Conservation (phyloP, 441 rosid species). For the Mallotus japonicus region DNA sequence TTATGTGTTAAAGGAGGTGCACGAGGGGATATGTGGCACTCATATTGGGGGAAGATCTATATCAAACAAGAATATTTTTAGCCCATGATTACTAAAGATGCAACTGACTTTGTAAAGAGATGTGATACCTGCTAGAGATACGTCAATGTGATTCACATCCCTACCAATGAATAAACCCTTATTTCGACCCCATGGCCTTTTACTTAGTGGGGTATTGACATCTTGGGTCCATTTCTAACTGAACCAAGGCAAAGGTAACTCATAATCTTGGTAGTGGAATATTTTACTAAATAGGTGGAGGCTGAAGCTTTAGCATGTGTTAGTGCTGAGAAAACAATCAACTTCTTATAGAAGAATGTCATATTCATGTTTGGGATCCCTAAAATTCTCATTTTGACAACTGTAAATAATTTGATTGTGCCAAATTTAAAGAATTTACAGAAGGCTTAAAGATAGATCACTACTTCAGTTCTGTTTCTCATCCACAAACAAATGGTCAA, state of each 20-base stretch:
- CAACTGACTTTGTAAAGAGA: not conserved
- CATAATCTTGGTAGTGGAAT: not conserved
- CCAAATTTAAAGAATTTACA: too few species aligned
- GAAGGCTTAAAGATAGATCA: too few species aligned
- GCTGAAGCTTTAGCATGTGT: not conserved
- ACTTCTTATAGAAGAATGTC: not conserved
- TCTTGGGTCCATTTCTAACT: not conserved
- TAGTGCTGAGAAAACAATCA: not conserved
- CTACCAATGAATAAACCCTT: too few species aligned
- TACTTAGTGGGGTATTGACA: not conserved
- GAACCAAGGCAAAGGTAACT: too few species aligned
- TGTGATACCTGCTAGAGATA: not conserved
- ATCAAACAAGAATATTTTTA: not conserved
- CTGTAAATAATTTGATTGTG: not conserved
- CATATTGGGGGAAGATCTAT: too few species aligned
- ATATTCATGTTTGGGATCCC: not conserved
- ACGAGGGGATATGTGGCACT: not conserved
- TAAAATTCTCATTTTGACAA: not conserved
- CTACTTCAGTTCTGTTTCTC: not conserved
- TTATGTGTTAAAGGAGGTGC: too few species aligned
- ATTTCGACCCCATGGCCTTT: not conserved
- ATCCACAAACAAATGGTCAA: too few species aligned
- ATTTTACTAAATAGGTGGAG: not conserved
- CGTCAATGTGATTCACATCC: not conserved
- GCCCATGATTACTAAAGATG: not conserved